Base-by-base conservation (phyloP, 352 stramenopile genomes). In the Pythium guiyangense region DNA sequence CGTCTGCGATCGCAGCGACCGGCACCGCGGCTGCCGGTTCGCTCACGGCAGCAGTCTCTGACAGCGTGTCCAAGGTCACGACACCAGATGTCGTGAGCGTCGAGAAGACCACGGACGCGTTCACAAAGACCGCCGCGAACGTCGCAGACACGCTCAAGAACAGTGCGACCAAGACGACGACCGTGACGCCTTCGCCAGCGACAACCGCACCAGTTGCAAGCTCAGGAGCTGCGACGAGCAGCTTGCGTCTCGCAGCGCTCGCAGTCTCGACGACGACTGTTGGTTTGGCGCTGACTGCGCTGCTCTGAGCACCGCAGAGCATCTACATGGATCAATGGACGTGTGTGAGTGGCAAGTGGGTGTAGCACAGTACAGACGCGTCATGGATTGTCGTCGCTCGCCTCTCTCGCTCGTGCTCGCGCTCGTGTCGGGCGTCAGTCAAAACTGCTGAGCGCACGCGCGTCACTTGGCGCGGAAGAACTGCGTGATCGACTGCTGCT, bases 61-160 rank as follows among this genome's bases (percentile, higher is more conserved):
- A 63, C 57, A 63, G 57, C 37, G 50, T 63, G 49, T 63, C 57
- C 9, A 63, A 63, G 18, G 37, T 47, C 50, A 63, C 50, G 18
- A 59, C 44, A 35, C 46, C 50, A 6, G 57, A 63, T 34, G 57
- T 59, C 25, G 52, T 63, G 14, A 54, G 29, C 22, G 52, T 63
- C 57, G 26, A 31, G 18, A 60, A 49, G 25, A 34, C 50, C 17
- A 34, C 34, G 18, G 35, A 54, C 46, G 47, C 54, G 25, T 35
- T 52, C 45, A 53, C 44, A 18, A 47, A 47, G 18, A 18, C 52
- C 2, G 18, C 54, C 2, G 15, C 35, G 12, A 34, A 47, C 46
- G 35, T 22, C 35, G 29, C 46, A 25, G 17, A 42, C 14, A 37
- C 29, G 4, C 44, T 17, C 22, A 53, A 35, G 34, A 54, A 25